A percentile compares a stretch with the other conserved stretches of the same genome.
These are phyloP conservation scores for Dunaliella salina DNA, from an alignment of 163 green algal genomes.

Conservation along the genomic window DNA sequence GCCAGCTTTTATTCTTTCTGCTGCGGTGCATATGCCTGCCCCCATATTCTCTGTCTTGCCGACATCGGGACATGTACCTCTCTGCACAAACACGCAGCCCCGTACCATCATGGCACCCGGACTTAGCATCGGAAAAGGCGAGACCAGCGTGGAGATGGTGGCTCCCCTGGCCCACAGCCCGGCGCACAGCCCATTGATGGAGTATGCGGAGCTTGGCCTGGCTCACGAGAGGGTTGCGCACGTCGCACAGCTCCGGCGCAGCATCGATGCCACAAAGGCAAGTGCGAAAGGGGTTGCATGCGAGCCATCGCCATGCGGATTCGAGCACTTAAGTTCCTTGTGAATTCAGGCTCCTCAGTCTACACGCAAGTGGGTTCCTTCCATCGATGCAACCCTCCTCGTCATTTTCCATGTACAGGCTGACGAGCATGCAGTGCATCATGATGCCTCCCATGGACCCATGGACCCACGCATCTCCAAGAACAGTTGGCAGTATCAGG, in stretches of 20 bases:
- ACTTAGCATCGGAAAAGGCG: not conserved
- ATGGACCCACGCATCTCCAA: conserved; percentile 21
- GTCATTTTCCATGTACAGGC: not conserved
- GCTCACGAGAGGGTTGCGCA: no score
- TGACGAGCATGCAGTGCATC: not conserved
- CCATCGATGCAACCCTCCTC: not conserved
- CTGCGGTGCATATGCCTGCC: not conserved
- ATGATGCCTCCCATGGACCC: conserved; percentile 17
- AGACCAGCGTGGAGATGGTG: not conserved
- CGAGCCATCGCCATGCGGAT: no score
- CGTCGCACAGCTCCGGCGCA: not conserved
- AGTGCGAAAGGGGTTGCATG: no score
- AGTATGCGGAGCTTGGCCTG: not conserved
- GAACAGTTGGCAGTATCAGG: conserved; percentile 46
- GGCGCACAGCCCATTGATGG: not conserved
- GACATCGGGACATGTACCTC: not conserved
- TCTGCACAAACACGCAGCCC: not conserved
- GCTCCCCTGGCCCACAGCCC: not conserved
- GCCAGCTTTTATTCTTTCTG: no score
- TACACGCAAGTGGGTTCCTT: not conserved
- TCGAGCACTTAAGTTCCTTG: not conserved
- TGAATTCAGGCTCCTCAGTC: not conserved
- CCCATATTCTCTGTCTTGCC: not conserved
- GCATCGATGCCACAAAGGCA: not conserved
- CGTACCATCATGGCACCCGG: not conserved